phyloP scores from a whole-genome alignment of 768 basidiomycete species.

The Cyathus striatus region DNA sequence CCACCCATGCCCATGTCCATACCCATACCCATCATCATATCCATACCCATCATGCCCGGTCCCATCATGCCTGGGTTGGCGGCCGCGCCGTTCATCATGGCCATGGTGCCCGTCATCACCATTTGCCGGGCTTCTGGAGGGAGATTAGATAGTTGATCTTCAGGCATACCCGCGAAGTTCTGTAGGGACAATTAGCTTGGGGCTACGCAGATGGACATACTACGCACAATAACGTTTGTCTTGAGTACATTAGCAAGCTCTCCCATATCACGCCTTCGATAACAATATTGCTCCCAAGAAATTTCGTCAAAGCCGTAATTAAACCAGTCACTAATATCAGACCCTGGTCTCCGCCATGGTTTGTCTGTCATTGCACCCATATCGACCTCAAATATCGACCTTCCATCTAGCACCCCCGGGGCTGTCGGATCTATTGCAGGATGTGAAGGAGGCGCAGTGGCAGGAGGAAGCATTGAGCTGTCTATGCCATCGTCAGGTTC shows the following conservation, averaged over 20 bases:
- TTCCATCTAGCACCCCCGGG: constrained; percentile 65
- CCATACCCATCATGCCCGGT: constrained; percentile 61
- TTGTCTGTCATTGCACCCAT: constrained; percentile 71
- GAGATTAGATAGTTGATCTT: constrained; percentile 72
- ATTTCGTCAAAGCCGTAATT: constrained; percentile 99
- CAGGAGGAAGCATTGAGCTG: constrained; percentile 58
- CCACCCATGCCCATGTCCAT: constrained; percentile 61
- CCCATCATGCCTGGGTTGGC: constrained; percentile 59
- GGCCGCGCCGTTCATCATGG: constrained; percentile 37
- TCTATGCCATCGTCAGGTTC: constrained; percentile 51
- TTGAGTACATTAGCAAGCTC: constrained; percentile 79
- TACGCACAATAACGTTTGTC: constrained; percentile 73
- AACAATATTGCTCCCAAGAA: constrained; percentile 91
- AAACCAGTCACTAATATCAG: constrained; percentile 96
- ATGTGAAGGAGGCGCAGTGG: constrained; percentile 72
- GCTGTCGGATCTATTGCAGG: constrained; percentile 69
- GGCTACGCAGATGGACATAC: neutral
- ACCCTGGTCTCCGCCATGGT: constrained; percentile 88
- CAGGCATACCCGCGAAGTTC: constrained; percentile 81
- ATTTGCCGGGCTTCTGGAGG: constrained; percentile 81
- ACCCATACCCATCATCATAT: constrained; percentile 55
- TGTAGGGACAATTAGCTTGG: constrained; percentile 19
- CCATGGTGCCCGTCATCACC: constrained; percentile 60
- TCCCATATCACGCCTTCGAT: constrained; percentile 74
- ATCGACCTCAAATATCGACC: constrained; percentile 83